phyloP scores from a whole-genome alignment of 192 early-diverging fungal species.

The Helicostylum pulchrum region DNA sequence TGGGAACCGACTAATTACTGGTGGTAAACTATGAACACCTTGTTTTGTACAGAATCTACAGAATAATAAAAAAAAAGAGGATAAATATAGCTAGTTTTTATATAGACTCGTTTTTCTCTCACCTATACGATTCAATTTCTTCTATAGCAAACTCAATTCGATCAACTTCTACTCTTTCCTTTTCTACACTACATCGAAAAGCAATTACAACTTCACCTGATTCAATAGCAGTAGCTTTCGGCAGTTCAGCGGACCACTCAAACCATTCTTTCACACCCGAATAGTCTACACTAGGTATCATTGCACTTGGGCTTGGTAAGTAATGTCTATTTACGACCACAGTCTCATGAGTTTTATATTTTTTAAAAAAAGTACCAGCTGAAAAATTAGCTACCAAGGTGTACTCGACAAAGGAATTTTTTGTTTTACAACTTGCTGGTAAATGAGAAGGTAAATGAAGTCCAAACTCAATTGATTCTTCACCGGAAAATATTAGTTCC shows the following conservation, averaged over 20 bases:
- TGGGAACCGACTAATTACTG: constrained; percentile 25
- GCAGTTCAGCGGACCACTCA: constrained; percentile 33
- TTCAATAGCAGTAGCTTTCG: constrained; percentile 34
- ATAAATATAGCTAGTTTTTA: neutral
- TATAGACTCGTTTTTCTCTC: neutral
- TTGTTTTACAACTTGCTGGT: constrained; percentile 28
- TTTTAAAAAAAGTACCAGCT: constrained; percentile 36
- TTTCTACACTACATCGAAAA: constrained; percentile 37
- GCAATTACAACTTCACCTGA: constrained; percentile 33
- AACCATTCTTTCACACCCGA: constrained; percentile 34
- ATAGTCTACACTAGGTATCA: constrained; percentile 32
- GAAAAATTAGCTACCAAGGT: constrained; percentile 32
- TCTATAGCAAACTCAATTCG: constrained; percentile 29
- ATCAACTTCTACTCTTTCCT: constrained; percentile 32
- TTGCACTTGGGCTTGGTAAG: constrained; percentile 30
- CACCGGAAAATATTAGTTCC: constrained; percentile 34
- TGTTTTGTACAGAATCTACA: constrained; percentile 26
- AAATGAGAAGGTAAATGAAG: constrained; percentile 34
- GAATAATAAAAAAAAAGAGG: neutral
- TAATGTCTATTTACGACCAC: constrained; percentile 33
- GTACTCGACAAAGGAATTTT: constrained; percentile 34
- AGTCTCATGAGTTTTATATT: constrained; percentile 25
- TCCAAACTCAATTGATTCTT: constrained; percentile 32
- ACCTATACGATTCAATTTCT: constrained; percentile 35
- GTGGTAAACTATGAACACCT: constrained; percentile 23